Percentiles rank a stretch among this genome's conserved stretches.
These are phyloP conservation scores for Prillingera fragicola DNA, from an alignment of 1,284 basidiomycete species.

Conservation along the genomic window DNA sequence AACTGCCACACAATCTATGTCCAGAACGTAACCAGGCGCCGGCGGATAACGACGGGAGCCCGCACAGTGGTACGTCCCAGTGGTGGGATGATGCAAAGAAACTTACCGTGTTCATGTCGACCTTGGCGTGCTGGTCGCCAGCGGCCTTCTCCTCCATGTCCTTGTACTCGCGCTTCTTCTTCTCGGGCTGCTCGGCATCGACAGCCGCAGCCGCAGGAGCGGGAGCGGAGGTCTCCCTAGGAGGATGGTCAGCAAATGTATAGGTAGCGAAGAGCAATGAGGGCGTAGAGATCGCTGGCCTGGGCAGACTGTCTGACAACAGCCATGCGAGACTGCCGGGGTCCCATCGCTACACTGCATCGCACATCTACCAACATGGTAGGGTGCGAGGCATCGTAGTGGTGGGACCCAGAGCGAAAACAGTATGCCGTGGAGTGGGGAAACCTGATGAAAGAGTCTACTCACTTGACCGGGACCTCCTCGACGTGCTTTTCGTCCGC, in stretches of 20 bases:
- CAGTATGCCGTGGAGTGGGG: conserved; percentile 3
- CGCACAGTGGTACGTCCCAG: too few species aligned
- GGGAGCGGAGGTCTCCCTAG: conserved; percentile 29
- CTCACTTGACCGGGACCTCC: conserved; percentile 43
- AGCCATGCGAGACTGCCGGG: too few species aligned
- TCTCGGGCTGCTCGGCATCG: conserved; percentile 51
- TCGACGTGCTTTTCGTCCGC: conserved; percentile 40
- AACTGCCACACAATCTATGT: not conserved
- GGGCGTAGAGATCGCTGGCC: too few species aligned
- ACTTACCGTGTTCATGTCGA: conserved; percentile 73
- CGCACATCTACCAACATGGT: too few species aligned
- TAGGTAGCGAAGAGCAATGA: too few species aligned
- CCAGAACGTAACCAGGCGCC: too few species aligned
- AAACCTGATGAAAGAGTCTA: conserved; percentile 4
- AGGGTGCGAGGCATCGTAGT: too few species aligned
- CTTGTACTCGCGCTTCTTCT: conserved; percentile 82
- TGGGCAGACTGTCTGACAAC: too few species aligned
- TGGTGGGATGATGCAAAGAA: not conserved
- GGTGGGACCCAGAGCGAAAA: not conserved
- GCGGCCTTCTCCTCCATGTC: conserved; percentile 69
- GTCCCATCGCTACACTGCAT: too few species aligned
- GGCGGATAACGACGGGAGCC: too few species aligned
- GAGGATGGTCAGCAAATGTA: conserved; percentile 1
- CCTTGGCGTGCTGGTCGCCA: conserved; percentile 59
- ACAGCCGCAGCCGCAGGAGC: conserved; percentile 10